Conservation (phyloP, 2,329 filamentous ascomycete species). For the Penicillium sp. region DNA sequence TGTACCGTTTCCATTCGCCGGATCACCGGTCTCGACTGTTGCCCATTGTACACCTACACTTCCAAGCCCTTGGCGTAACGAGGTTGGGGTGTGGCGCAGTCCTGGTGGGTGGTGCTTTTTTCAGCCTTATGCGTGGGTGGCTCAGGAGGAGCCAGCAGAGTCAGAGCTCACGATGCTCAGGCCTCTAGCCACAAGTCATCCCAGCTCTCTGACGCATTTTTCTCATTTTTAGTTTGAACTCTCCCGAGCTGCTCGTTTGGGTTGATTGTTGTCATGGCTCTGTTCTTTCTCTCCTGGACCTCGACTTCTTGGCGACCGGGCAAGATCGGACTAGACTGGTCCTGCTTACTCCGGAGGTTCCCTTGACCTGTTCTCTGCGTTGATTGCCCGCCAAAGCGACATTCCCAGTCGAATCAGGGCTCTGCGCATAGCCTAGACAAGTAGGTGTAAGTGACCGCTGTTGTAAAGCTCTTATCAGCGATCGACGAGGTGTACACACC, state of each 20-base stretch:
- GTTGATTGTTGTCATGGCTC: not conserved
- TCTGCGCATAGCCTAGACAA: not conserved
- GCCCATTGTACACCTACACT: not conserved
- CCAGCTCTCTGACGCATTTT: slow-evolving; percentile 1
- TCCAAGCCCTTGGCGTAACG: slow-evolving; percentile 4
- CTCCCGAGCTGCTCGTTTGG: slow-evolving; percentile 7
- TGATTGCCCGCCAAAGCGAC: not conserved
- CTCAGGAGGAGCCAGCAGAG: not conserved
- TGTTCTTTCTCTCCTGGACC: not conserved
- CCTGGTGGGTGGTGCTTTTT: slow-evolving; percentile 2
- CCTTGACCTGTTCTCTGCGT: not conserved
- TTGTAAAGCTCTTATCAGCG: not conserved
- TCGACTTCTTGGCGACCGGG: not conserved
- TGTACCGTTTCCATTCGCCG: not conserved
- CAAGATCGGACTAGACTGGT: slow-evolving; percentile 1
- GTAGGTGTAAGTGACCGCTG: not conserved
- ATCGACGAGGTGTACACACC: not conserved
- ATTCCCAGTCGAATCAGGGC: not conserved
- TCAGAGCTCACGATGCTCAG: not conserved
- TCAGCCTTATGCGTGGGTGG: slow-evolving; percentile 8
- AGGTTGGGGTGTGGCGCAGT: slow-evolving; percentile 5
- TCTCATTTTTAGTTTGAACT: not conserved
- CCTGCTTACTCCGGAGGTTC: not conserved
- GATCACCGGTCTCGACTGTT: not conserved
- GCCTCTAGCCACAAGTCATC: not conserved